Conservation (phyloP, 495 filamentous ascomycete genomes). For the Haplographium delicatum region DNA sequence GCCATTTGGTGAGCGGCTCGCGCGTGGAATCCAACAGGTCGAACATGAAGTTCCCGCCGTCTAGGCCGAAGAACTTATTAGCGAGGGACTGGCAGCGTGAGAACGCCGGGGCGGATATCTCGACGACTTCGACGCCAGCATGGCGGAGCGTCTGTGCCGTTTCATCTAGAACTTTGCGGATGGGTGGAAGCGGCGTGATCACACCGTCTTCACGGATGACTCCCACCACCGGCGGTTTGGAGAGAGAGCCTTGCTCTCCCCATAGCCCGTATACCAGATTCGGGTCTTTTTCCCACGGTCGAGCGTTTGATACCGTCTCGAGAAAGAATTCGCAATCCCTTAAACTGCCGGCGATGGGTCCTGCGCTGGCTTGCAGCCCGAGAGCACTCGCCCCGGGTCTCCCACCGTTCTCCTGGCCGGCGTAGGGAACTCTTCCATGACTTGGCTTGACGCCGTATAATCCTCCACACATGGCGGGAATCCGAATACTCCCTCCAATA, state of each 20-base stretch:
- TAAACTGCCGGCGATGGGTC: slow-evolving; percentile 38
- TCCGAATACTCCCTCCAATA: slow-evolving; percentile 62
- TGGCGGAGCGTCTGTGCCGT: slow-evolving; percentile 38
- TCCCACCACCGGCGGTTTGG: slow-evolving; percentile 44
- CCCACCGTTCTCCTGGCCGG: slow-evolving; percentile 31
- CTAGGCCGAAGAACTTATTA: slow-evolving; percentile 51
- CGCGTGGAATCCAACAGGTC: slow-evolving; percentile 46
- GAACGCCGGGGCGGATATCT: slow-evolving; percentile 46
- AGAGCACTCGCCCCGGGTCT: slow-evolving; percentile 12
- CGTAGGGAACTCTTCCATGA: slow-evolving; percentile 50
- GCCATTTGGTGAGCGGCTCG: slow-evolving; percentile 57
- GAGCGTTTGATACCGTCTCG: slow-evolving; percentile 28
- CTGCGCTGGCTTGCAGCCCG: slow-evolving; percentile 32
- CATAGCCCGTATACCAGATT: slow-evolving; percentile 36
- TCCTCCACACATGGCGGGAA: slow-evolving; percentile 55
- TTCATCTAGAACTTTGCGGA: slow-evolving; percentile 47
- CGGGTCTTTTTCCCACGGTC: slow-evolving; percentile 38
- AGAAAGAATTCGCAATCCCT: slow-evolving; percentile 39
- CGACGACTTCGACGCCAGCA: slow-evolving; percentile 46
- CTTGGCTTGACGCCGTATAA: slow-evolving; percentile 58
- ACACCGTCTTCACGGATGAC: slow-evolving; percentile 53
- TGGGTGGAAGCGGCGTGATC: slow-evolving; percentile 53
- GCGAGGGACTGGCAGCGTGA: slow-evolving; percentile 48
- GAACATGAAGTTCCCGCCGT: slow-evolving; percentile 48
- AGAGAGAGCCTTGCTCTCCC: slow-evolving; percentile 21